These are phyloP conservation scores for Rosa hybrid DNA, from an alignment of 331 rosid genomes.

Conservation along the genomic window DNA sequence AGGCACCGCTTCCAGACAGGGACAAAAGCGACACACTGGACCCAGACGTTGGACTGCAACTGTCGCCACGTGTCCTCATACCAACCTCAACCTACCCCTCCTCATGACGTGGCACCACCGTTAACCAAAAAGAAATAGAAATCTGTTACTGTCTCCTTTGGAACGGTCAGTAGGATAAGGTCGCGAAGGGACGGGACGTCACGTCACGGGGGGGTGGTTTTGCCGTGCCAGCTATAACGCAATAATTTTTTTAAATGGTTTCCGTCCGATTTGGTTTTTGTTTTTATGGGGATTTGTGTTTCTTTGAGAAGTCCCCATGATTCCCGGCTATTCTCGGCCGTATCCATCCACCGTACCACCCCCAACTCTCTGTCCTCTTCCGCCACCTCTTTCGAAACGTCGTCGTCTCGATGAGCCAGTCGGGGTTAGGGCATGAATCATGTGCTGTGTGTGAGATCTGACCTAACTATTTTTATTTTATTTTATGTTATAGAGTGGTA, in stretches of 20 bases:
- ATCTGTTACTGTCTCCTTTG: slow-evolving; percentile 32
- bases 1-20: slow-evolving; percentile 7
- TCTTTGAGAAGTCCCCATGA: slow-evolving; percentile 26
- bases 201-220: background rate
- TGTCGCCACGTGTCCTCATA: slow-evolving; percentile 44
- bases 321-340: slow-evolving; percentile 39
- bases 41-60: background rate
- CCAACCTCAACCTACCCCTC: no score
- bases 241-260: no score
- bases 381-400: background rate
- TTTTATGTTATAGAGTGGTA: no score
- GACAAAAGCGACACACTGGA: slow-evolving; percentile 29
- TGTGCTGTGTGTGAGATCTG: no score
- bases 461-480: no score
- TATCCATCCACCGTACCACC: slow-evolving; percentile 13
- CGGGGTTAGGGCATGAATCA: no score
- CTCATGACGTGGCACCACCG: slow-evolving; percentile 20
- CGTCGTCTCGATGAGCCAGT: background rate
- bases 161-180: slow-evolving; percentile 52
- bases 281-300: slow-evolving; percentile 30
- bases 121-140: background rate
- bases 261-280: background rate
- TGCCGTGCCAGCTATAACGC: slow-evolving; percentile 66
- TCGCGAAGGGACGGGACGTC: slow-evolving; percentile 40
- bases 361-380: background rate